These are phyloP conservation scores for Lodderomyces orthopsilosis DNA, from an alignment of 1,139 yeast species.

Conservation along the genomic window DNA sequence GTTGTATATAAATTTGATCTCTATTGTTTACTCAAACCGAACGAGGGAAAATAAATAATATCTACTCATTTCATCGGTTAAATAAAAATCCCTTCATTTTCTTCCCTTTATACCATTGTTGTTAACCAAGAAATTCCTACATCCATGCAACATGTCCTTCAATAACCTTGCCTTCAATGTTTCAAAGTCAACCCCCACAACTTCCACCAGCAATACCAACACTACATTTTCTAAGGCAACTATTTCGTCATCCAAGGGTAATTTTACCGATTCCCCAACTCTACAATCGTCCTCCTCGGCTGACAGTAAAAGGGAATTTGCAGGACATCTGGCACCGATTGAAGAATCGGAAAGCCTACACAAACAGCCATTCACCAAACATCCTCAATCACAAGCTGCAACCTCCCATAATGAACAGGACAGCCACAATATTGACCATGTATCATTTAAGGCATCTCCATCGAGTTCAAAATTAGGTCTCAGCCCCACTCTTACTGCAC, in stretches of 20 bases:
- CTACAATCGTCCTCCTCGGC: neutral
- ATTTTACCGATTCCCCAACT: neutral
- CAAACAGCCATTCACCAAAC: neutral
- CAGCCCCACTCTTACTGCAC: constrained; percentile 21
- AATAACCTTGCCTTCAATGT: constrained; percentile 38
- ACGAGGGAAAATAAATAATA: neutral
- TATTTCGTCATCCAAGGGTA: constrained; percentile 3
- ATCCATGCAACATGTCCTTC: constrained; percentile 24
- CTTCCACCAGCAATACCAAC: constrained; percentile 40
- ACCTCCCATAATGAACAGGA: neutral
- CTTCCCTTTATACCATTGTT: neutral
- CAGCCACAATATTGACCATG: neutral
- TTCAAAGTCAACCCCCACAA: constrained; percentile 43
- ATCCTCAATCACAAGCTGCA: neutral
- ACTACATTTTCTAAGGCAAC: constrained; percentile 24
- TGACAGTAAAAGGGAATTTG: neutral
- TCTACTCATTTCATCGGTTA: neutral
- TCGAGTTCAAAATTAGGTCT: constrained; percentile 11
- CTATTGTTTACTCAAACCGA: neutral
- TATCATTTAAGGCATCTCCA: constrained; percentile 2
- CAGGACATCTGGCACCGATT: neutral
- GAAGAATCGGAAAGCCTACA: neutral
- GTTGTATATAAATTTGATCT: constrained; percentile 1
- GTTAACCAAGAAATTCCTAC: neutral
- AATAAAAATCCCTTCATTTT: neutral